Base-by-base conservation (phyloP, 2,329 filamentous ascomycete species). In the Cladophialophora exuberans region DNA sequence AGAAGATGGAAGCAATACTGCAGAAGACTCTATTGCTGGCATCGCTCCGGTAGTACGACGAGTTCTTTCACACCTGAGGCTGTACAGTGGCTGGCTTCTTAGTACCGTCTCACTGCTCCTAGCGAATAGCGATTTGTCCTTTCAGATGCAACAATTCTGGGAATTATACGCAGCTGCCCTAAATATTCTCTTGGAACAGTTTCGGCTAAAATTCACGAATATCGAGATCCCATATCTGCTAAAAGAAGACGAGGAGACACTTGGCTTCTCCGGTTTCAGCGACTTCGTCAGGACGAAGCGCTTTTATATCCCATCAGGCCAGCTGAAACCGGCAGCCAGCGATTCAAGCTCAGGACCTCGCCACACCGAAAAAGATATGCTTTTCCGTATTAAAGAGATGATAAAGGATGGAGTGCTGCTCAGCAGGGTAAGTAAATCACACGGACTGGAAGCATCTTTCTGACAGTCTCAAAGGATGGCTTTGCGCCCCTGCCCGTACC, bases 61-160 rank as follows among this genome's bases (percentile, higher is more conserved):
- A 55, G 75, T 88, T 41, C 73, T 89, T 18, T 85, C 86, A 3
- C 79, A 78, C 26, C 73, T 89, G 42, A 83, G 86, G 11, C 75
- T 87, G 39, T 89, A 89, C 68, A 87, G 83, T 67, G 81, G 80
- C 11, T 89, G 86, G 86, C 74, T 89, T 48, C 70, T 82, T 13
- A 76, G 78, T 7, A 83, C 80, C 56, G 52, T 56, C 9, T 39
- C 44, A 13, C 51, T 39, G 15, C 58, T 64, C 13, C 52, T 61
- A 17, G 77, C 77, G 50, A 81, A 83, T 57, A 78, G 78, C 3
- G 67, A 77, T 23, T 73, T 85, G n/a, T 76, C 77, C 20, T 74
- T 81, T 3, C 77, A 84, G 56, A 80, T 85, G 31, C 79, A 80
- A 56, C 78, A 83, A 56, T 76, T 88, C 57, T 88, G 85, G 85